Evolutionary conservation across 2,329 filamentous ascomycete genomes (phyloP), one percentile per base, ranked within the genome.

Genomic region (Ramularia endophylla): DNA sequence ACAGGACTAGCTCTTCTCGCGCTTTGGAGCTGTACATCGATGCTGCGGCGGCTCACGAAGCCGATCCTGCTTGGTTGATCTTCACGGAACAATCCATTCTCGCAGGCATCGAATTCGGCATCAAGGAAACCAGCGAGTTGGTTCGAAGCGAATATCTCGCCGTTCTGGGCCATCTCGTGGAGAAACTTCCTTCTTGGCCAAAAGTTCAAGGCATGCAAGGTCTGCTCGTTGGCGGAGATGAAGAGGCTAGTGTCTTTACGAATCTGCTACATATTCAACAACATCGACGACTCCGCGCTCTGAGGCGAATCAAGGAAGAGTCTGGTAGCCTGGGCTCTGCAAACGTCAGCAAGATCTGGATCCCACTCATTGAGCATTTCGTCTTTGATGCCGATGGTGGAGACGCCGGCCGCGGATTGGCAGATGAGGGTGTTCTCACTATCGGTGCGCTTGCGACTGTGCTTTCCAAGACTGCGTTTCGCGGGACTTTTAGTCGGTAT

Each of bases 321-420:
- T 85, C 86, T 41, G 63, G 70, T 8, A 72, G 78, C 36, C 70
- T 98, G 44, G 76, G 76, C 47, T 85, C 86, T 55, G 79, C 80
- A 38, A 94, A 94, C 56, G 74, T 94, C 48, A 81, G 83, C 44
- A 83, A 90, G 13, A 85, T 95, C 57, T 87, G 97, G 59, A 78
- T 98, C 29, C 94, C 92, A 1, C 72, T 98, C 15, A 73, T 97
- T 8, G 92, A 98, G 59, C 89, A 95, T 60, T 97, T 95, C 58
- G 83, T 95, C 17, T 90, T 95, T 58, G 84, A 88, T 44, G 80
- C 84, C 45, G 78, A 77, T 4, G 85, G 87, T 35, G 87, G 95
- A 60, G 88, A 80, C 46, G 70, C 68, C 34, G 73, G 87, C 27
- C 85, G 94, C 53, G 90, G 88, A 36, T 72, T 97, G 39, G 82